Evolutionary conservation across 371 early-diverging fungal species (phyloP), one percentile per base, ranked within the genome.

Genomic region (Paraphysoderma sedebokerense): DNA sequence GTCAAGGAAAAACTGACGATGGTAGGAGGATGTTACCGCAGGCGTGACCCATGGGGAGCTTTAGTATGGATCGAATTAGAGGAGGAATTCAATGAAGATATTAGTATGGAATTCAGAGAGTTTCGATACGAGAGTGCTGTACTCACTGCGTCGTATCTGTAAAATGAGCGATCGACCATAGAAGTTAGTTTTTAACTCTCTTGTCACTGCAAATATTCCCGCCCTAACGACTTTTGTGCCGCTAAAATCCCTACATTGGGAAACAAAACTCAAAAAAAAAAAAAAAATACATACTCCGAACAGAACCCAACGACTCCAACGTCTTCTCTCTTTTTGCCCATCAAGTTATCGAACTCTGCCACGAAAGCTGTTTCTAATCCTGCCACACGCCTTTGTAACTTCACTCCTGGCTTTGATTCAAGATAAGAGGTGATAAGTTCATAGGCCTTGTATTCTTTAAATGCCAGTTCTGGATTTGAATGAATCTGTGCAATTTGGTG

Each of bases 41-140:
- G 13, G 65, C 78, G 51, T 79, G 80, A 7, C 78, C 80, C 32
- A 77, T 56, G 29, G 50, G 58, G 42, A 69, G 38, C 11, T n/a
- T n/a, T n/a, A n/a, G n/a, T n/a, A n/a, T n/a, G n/a, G n/a, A n/a
- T n/a, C n/a, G n/a, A n/a, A n/a, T n/a, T n/a, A n/a, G n/a, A n/a
- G n/a, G n/a, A n/a, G n/a, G n/a, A n/a, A n/a, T n/a, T n/a, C n/a
- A n/a, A n/a, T n/a, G n/a, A n/a, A n/a, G n/a, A n/a, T n/a, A n/a
- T n/a, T n/a, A n/a, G n/a, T n/a, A n/a, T n/a, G n/a, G n/a, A n/a
- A n/a, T n/a, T n/a, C n/a, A n/a, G n/a, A n/a, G n/a, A n/a, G n/a
- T n/a, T n/a, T n/a, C n/a, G n/a, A n/a, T n/a, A n/a, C n/a, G n/a
- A n/a, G n/a, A n/a, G n/a, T n/a, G n/a, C n/a, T n/a, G n/a, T n/a